phyloP scores from a whole-genome alignment of 768 basidiomycete genomes.

The Leccinum imitatum region DNA sequence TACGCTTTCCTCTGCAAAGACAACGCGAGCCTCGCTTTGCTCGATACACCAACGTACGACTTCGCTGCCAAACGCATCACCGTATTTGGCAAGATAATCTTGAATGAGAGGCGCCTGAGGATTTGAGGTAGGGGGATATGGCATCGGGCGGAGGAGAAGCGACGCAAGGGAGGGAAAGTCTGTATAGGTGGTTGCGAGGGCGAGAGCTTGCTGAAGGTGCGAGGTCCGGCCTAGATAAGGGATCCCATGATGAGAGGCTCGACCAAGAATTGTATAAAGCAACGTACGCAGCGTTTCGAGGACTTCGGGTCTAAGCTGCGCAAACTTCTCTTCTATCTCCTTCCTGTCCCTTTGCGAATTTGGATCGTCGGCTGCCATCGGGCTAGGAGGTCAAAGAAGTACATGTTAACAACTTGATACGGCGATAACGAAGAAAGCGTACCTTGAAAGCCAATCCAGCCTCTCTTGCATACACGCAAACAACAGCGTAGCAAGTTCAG shows the following conservation, averaged over 20 bases:
- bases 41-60: constrained; percentile 94
- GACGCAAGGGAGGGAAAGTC: constrained; percentile 87
- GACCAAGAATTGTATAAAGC: neutral
- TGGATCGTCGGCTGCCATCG: constrained; percentile 45
- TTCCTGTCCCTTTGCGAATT: constrained; percentile 55
- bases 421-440: constrained; percentile 4
- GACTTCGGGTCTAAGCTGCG: constrained; percentile 69
- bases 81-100: constrained; percentile 73
- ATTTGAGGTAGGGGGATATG: constrained; percentile 64
- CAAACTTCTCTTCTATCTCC: constrained; percentile 65
- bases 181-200: constrained; percentile 80
- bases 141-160: constrained; percentile 69
- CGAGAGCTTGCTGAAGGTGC: constrained; percentile 68
- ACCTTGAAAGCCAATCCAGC: constrained; percentile 68
- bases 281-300: constrained; percentile 77
- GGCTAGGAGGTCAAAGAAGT: constrained; percentile 32
- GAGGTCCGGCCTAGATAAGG: constrained; percentile 57
- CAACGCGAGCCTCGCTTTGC: constrained; percentile 77
- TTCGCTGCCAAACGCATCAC: constrained; percentile 82
- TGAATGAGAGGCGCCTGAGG: constrained; percentile 63
- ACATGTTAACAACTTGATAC: neutral
- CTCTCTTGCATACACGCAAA: constrained; percentile 70
- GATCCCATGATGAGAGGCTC: constrained; percentile 1
- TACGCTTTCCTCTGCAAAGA: constrained; percentile 74
- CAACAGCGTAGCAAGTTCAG: constrained; percentile 60